These are phyloP conservation scores for Zizania palustris DNA, from an alignment of 202 grass and related monocot genomes.

Conservation along the genomic window DNA sequence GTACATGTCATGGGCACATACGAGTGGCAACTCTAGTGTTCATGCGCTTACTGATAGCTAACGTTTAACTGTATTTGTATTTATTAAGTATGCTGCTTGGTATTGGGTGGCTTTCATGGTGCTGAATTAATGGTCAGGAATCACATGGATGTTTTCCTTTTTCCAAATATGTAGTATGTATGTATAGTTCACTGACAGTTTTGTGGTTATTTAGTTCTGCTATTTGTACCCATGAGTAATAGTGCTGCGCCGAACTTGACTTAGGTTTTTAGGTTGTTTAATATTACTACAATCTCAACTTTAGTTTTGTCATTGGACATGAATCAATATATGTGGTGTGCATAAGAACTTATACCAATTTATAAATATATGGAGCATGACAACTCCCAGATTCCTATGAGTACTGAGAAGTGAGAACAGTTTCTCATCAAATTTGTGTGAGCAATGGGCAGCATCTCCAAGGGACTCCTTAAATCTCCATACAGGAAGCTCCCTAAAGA, in stretches of 20 bases:
- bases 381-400: too few relatives aligned
- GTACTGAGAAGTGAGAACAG: too few relatives aligned
- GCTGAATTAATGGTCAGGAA: neutral
- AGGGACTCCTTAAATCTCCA: too few relatives aligned
- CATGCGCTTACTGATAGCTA: slow-evolving; percentile 16
- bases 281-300: neutral
- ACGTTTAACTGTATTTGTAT: neutral
- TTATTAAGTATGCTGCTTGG: slow-evolving; percentile 9
- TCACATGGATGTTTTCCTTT: neutral
- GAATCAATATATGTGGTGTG: neutral
- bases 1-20: neutral
- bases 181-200: neutral
- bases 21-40: neutral
- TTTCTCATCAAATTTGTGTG: too few relatives aligned
- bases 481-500: too few relatives aligned
- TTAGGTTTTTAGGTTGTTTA: neutral
- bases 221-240: neutral
- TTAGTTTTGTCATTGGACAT: neutral
- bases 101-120: neutral
- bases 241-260: neutral
- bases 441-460: too few relatives aligned
- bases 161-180: neutral
- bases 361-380: too few relatives aligned
- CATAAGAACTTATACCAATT: too few relatives aligned
- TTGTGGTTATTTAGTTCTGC: neutral